Evolutionary conservation across 164 flowering plant genomes (phyloP), one percentile per base, ranked within the genome.

Genomic region (Buxus sempervirens): DNA sequence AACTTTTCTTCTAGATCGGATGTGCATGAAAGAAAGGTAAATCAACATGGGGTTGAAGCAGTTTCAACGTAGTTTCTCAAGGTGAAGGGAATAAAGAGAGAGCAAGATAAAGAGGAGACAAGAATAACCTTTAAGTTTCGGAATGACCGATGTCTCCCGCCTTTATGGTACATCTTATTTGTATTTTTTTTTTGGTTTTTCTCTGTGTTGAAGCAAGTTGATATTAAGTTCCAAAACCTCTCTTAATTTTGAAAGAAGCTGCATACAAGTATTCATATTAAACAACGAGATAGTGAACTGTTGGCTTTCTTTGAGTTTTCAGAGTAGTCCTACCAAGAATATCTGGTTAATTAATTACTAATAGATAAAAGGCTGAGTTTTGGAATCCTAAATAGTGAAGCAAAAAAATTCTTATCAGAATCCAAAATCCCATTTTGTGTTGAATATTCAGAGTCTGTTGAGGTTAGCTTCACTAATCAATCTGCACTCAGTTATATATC

Each of bases 1-100:
- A 71, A 63, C 75, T 75, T 79, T 78, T 68, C 45, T 56, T 70
- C 75, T 68, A 64, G 72, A n/a, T n/a, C 68, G 79, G 77, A 85
- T 80, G 82, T 80, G 84, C 81, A 78, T 77, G 84, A 74, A 66
- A 72, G 58, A 74, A 76, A 72, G 70, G 32, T 63, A 45, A 72
- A 76, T 59, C 66, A 70, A 76, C 48, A 70, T 58, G 61, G 65
- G 21, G n/a, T 27, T 18, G 55, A 72, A 69, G 77, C 83, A 82
- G 55, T 72, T 83, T 85, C 89, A 73, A 70, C 23, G 86, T 72
- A 80, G 84, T 82, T 83, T 81, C 14, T n/a, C 61, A 68, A 64
- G 76, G 38, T 32, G 38, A 32, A 32, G 38, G 38, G 86, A 82
- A 87, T 82, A 84, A 83, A 85, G 82, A 69, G 51, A 61, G 53